Base-by-base conservation (phyloP, 2,329 filamentous ascomycete genomes). In the Penicillium sp. region DNA sequence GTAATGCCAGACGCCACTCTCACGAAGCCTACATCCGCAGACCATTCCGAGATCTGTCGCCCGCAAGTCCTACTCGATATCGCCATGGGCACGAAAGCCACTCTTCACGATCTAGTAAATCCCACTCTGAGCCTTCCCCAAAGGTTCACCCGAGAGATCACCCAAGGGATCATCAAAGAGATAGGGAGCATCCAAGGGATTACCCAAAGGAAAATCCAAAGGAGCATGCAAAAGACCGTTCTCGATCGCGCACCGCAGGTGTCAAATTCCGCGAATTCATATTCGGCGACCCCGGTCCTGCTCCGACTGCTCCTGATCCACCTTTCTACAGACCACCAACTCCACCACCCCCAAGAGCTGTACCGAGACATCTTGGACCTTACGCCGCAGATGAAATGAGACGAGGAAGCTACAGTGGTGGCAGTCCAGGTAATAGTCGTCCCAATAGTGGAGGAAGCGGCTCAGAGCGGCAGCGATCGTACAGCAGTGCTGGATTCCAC, bases 21-120 rank as follows among this genome's bases (percentile, higher is more conserved):
- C 72, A 75, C 42, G 72, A 75, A 44, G 65, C 70, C 7, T 72
- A 72, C 44, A 64, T 56, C 3, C 65, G 68, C 21, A 64, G 62
- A 56, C 68, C 67, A 2, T 58, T 60, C 15, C 61, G 66, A 39
- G 68, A 72, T 10, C 48, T 65, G 3, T 72, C 69, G 0, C 65
- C 70, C 6, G 31, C 54, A 29, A 56, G 54, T 10, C 51, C 60
- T 6, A 47, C 45, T 12, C 54, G 54, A 32, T 53, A 54, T 12
- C 49, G 48, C 16, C 48, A 49, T 4, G 34, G 37, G 29, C 38
- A 64, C 12, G 60, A 63, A n/a, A 48, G 31, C 6, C 54, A 55
- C 27, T 47, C 27, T 4, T 50, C 57, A 9, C 58, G 48, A 18
- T 42, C 53, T 7, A 52, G 48, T 23, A 61, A 58, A 38, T 56